phyloP scores from a whole-genome alignment of 345 rosid species.

The Eucalyptus curtisii region DNA sequence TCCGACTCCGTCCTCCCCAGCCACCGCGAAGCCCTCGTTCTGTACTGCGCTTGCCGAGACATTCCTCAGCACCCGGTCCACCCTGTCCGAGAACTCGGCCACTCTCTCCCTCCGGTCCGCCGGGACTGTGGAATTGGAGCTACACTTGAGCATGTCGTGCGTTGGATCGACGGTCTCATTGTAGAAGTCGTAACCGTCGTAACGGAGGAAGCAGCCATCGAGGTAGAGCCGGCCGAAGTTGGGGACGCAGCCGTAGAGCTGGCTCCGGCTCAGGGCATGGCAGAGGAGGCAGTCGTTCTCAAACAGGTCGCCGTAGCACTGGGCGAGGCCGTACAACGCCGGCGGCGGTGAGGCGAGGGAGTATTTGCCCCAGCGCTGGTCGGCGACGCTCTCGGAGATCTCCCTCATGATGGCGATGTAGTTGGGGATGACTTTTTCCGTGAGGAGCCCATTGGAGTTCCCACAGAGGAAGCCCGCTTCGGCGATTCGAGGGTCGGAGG shows the following conservation, averaged over 20 bases:
- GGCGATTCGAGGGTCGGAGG: not conserved
- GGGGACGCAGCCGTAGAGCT: conserved; percentile 16
- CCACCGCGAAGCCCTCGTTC: conserved; percentile 28
- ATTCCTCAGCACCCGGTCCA: conserved; percentile 16
- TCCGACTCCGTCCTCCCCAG: not conserved
- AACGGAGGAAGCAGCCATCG: conserved; percentile 61
- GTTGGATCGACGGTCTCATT: conserved; percentile 22
- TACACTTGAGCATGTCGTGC: conserved; percentile 14
- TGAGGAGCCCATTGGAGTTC: not conserved
- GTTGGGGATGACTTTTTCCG: not conserved
- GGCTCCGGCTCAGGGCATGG: conserved; percentile 6
- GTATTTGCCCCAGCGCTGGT: not conserved
- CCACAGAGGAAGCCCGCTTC: not conserved
- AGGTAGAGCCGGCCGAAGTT: conserved; percentile 38
- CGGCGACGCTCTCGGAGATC: not conserved
- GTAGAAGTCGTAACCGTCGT: conserved; percentile 30
- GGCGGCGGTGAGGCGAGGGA: conserved; percentile 4
- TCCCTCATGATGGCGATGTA: conserved; percentile 1
- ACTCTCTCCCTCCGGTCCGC: not conserved
- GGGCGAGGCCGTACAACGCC: conserved; percentile 12
- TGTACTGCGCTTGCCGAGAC: conserved; percentile 24
- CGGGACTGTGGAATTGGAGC: not conserved
- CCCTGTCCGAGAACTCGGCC: conserved; percentile 6
- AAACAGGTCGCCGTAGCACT: conserved; percentile 35
- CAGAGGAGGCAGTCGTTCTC: conserved; percentile 28